Conservation (phyloP, 495 filamentous ascomycete genomes). For the Cryomyces antarcticus region DNA sequence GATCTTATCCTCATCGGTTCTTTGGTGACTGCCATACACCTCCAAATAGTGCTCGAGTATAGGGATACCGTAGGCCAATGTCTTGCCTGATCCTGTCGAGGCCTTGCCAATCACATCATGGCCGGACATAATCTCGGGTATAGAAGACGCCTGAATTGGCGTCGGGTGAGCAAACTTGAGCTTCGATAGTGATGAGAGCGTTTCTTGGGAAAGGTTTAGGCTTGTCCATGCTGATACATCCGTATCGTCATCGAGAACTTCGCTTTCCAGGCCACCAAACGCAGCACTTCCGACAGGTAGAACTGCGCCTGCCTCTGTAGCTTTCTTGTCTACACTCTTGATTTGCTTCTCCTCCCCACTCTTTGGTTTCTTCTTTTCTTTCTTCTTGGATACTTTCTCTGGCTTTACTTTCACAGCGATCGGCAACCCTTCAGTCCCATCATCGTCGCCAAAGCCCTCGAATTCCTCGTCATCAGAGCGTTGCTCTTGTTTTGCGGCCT, state of each 20-base stretch:
- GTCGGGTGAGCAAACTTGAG: constrained; percentile 65
- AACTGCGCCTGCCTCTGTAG: constrained; percentile 6
- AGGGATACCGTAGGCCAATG: constrained; percentile 63
- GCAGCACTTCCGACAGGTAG: neutral
- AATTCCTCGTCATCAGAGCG: constrained; percentile 18
- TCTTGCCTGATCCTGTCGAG: constrained; percentile 69
- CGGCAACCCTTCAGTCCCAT: constrained; percentile 23
- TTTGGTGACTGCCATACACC: constrained; percentile 13
- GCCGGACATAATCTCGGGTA: constrained; percentile 54
- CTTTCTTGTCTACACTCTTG: no score
- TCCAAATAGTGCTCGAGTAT: constrained; percentile 46
- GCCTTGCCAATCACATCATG: constrained; percentile 69
- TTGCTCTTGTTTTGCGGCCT: constrained; percentile 7
- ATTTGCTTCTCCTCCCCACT: constrained; percentile 11
- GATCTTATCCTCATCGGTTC: constrained; percentile 17
- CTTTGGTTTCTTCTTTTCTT: constrained; percentile 11
- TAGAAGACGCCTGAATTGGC: constrained; percentile 51
- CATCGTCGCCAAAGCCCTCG: constrained; percentile 25
- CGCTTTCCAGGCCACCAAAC: constrained; percentile 8
- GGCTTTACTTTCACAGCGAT: neutral
- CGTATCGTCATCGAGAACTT: constrained; percentile 12
- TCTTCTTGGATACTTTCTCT: constrained; percentile 7
- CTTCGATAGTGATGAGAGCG: constrained; percentile 52
- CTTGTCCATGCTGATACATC: constrained; percentile 59
- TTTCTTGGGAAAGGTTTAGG: constrained; percentile 46